Conservation (phyloP, 1,284 basidiomycete genomes). For the Pholiota adiposa region DNA sequence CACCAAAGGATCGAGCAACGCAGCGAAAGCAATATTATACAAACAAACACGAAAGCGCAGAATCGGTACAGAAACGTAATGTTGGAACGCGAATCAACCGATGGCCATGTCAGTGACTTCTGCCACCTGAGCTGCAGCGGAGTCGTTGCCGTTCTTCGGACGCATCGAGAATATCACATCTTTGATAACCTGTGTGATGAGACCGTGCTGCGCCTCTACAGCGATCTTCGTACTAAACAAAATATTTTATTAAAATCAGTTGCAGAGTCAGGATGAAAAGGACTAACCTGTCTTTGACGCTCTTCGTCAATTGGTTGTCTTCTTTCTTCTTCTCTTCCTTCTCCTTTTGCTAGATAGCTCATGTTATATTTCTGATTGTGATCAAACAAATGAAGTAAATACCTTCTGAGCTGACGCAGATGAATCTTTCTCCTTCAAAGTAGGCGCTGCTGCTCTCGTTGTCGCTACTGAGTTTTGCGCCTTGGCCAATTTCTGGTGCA, state of each 20-base stretch:
- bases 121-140: constrained; percentile 29
- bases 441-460: constrained; percentile 60
- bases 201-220: constrained; percentile 87
- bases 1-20: too few relatives aligned
- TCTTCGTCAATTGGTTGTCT: constrained; percentile 78
- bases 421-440: constrained; percentile 52
- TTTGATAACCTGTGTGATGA: constrained; percentile 90
- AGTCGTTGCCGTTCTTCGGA: constrained; percentile 36
- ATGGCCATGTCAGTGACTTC: constrained; percentile 47
- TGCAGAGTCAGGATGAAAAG: neutral
- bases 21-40: constrained; percentile 5
- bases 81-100: constrained; percentile 29
- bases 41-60: neutral
- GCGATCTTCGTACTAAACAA: constrained; percentile 77
- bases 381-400: constrained; percentile 17
- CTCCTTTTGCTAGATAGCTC: constrained; percentile 44
- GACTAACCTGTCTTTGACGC: constrained; percentile 81
- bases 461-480: constrained; percentile 56
- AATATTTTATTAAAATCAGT: constrained; percentile 7
- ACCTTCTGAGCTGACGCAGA: constrained; percentile 23
- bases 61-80: neutral
- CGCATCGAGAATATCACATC: constrained; percentile 81
- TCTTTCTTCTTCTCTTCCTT: constrained; percentile 80
- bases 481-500: constrained; percentile 85
- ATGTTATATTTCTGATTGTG: constrained; percentile 3